A percentile compares a stretch with the other conserved stretches of the same genome.
Evolutionary conservation across 495 filamentous ascomycete species (phyloP).

Genomic region (Aspergillus funiculosus): DNA sequence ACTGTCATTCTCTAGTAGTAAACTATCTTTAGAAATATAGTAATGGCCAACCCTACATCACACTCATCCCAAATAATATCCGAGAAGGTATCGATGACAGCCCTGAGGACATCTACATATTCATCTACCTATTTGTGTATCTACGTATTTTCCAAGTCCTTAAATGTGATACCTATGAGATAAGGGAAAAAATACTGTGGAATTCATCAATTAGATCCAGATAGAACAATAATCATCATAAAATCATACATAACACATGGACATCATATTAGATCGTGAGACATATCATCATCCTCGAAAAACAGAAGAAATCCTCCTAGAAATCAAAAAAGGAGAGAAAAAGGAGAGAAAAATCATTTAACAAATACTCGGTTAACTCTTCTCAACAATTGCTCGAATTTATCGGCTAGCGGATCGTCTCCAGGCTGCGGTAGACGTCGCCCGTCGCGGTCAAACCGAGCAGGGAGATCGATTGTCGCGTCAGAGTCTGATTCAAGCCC

Average conservation of each 20-base stretch:
- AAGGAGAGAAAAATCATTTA: conserved; percentile 11
- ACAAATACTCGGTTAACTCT: conserved; percentile 26
- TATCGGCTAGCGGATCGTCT: conserved; percentile 33
- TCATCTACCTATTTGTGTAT: no score
- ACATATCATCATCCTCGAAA: conserved; percentile 2
- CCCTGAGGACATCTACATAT: no score
- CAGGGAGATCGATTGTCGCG: conserved; percentile 52
- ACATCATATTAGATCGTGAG: background rate
- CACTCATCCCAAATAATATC: background rate
- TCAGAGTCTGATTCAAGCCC: conserved; percentile 35
- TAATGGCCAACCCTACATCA: no score
- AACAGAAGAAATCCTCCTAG: background rate
- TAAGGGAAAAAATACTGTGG: no score
- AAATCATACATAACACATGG: conserved; percentile 1
- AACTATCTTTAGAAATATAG: no score
- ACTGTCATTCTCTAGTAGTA: background rate
- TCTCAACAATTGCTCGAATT: conserved; percentile 35
- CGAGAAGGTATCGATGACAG: no score
- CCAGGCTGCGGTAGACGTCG: conserved; percentile 36
- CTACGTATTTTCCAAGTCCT: no score
- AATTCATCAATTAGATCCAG: no score
- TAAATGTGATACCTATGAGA: no score
- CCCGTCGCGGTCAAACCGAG: conserved; percentile 61
- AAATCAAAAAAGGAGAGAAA: conserved; percentile 3
- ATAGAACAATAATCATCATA: background rate